Evolutionary conservation across 768 basidiomycete species (phyloP).

Genomic region (Rhodotorula diobovata): DNA sequence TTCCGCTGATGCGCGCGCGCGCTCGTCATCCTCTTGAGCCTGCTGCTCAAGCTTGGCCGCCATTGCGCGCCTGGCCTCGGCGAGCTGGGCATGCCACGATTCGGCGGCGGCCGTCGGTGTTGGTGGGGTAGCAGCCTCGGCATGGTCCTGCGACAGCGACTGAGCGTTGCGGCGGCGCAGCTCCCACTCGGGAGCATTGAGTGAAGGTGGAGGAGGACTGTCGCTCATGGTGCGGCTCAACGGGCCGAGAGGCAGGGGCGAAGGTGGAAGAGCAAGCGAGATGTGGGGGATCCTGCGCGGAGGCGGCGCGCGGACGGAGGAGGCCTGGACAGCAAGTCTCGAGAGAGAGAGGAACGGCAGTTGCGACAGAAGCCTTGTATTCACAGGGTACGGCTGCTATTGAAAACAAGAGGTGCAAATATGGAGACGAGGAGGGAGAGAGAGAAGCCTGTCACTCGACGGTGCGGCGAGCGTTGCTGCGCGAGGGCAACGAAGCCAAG

Average conservation of each 20-base stretch:
- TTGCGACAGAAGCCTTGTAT: too few species aligned
- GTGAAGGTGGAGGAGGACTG: too few species aligned
- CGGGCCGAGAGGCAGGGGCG: too few species aligned
- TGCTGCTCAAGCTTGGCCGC: not conserved
- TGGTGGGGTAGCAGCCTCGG: not conserved
- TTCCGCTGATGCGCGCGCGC: constrained; percentile 29
- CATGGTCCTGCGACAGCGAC: not conserved
- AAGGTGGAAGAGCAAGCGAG: not conserved
- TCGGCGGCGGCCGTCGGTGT: fast-evolving
- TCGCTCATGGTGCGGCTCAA: too few species aligned
- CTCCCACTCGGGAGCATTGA: too few species aligned
- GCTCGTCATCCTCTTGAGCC: not conserved
- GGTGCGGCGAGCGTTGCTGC: constrained; percentile 4
- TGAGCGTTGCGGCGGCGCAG: not conserved
- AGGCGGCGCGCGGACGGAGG: not conserved
- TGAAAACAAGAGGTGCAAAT: not conserved
- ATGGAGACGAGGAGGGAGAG: not conserved
- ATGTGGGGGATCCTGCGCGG: not conserved
- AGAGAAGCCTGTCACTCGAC: not conserved
- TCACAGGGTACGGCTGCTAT: too few species aligned
- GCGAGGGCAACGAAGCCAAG: not conserved
- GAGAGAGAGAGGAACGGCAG: too few species aligned
- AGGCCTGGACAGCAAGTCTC: too few species aligned
- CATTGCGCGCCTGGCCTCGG: not conserved
- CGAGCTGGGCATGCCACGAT: constrained; percentile 17